Base-by-base conservation (phyloP, 331 rosid genomes). In the Ulmus americana region DNA sequence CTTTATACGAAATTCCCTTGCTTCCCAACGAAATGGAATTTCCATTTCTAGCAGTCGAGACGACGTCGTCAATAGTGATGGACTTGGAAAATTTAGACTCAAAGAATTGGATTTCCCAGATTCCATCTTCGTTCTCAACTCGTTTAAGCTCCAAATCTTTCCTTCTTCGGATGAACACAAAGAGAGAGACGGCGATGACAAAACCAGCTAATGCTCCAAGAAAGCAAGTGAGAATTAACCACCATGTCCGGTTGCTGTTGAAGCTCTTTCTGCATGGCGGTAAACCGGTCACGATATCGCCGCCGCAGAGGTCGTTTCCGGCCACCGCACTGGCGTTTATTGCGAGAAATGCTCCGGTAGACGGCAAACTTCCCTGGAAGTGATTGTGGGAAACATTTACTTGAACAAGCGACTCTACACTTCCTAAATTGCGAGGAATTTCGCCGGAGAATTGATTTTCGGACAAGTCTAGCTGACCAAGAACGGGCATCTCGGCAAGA, bases 331-430 rank as follows among this genome's bases (percentile, higher is more conserved):
- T 90, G 0, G 84, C 76, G 20, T 94, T 85, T 35, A 90, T 82
- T 10, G 84, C 95, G 0, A 90, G 68, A 71, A 94, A 94, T 18
- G 80, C 95, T 8, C 79, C 96, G 3, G 90, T 84, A 11, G 81
- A 65, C 5, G 99, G 99, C 49, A 94, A 71, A 2, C 64, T 67
- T n/a, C 99, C 99, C 4, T 70, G 88, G 8, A 94, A 76, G 46
- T 77, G 84, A 60, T 94, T 94, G 83, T 84, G 78, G 5, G 99
- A 90, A 39, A 94, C 63, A 53, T 94, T 90, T 0, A 94, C 89
- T 70, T 82, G 85, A 41, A 84, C 95, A 0, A 94, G 97, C 15
- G 99, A 89, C 40, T 67, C 82, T 10, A 63, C 15, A 1, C 39
- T 70, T 38, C 92, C 96, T 39, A 94, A 59, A 53, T 61, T 73